These are phyloP conservation scores for Haplosporangium sp. DNA, from an alignment of 371 early-diverging fungal species.

Conservation along the genomic window DNA sequence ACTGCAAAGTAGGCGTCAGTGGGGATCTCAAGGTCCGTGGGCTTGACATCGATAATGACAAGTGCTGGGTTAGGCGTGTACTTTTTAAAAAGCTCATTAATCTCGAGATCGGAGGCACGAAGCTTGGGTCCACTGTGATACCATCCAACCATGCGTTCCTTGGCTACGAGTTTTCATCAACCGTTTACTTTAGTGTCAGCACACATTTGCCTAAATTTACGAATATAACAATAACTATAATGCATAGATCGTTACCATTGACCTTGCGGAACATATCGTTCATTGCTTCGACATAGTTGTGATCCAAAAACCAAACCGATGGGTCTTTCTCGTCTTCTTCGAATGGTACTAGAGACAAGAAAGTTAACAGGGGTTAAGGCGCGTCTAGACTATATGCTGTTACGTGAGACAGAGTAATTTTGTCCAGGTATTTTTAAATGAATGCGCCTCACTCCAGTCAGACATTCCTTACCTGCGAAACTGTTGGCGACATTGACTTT, in stretches of 20 bases:
- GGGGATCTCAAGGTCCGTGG: slow-evolving; percentile 92
- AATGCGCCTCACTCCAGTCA: not conserved
- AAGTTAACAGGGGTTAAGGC: not conserved
- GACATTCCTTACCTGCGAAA: slow-evolving; percentile 88
- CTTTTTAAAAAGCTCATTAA: slow-evolving; percentile 97
- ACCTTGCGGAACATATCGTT: slow-evolving; percentile 99
- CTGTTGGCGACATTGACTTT: slow-evolving; percentile 97
- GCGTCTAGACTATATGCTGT: too few relatives aligned
- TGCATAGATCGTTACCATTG: slow-evolving; percentile 76
- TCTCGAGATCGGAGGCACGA: slow-evolving; percentile 97
- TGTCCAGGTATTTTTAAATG: not conserved
- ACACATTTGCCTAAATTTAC: too few relatives aligned
- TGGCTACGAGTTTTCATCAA: slow-evolving; percentile 68
- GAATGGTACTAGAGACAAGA: slow-evolving; percentile 89
- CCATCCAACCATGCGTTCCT: slow-evolving; percentile 99
- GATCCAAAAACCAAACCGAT: slow-evolving; percentile 99
- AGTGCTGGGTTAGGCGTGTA: slow-evolving; percentile 96
- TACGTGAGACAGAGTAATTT: not conserved
- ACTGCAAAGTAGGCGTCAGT: slow-evolving; percentile 97
- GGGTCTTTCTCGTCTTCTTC: slow-evolving; percentile 99
- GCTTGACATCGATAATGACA: slow-evolving; percentile 95
- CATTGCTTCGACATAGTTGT: slow-evolving; percentile 99
- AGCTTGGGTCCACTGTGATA: slow-evolving; percentile 99
- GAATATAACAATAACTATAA: not conserved
- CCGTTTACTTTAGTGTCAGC: too few relatives aligned